Percentiles rank a stretch among this genome's conserved stretches.
These are phyloP conservation scores for Xylariales sp. DNA, from an alignment of 2,329 filamentous ascomycete species.

Conservation along the genomic window DNA sequence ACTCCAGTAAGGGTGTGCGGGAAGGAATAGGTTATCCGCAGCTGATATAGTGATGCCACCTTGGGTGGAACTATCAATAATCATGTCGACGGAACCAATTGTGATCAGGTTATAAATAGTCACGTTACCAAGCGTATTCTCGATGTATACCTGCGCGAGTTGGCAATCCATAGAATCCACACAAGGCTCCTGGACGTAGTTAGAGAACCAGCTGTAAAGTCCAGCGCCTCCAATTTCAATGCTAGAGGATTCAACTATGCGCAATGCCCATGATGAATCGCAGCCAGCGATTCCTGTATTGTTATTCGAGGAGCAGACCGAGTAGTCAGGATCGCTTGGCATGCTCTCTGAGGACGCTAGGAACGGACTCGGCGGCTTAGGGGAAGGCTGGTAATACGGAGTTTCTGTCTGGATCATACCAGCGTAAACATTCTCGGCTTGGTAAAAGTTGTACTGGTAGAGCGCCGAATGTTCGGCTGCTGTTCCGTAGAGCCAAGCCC, in stretches of 20 bases:
- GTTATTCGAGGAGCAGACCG: background rate
- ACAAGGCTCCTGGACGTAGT: background rate
- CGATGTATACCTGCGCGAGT: background rate
- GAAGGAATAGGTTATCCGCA: too few relatives aligned
- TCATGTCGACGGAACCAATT: background rate
- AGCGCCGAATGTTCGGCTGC: slow-evolving; percentile 53
- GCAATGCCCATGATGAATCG: background rate
- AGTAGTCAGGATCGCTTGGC: background rate
- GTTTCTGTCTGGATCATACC: slow-evolving; percentile 51
- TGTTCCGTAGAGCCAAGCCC: slow-evolving; percentile 47
- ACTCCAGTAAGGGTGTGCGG: too few relatives aligned
- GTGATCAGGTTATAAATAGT: background rate
- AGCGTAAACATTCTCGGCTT: slow-evolving; percentile 44
- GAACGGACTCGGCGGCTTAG: too few relatives aligned
- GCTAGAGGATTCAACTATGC: background rate
- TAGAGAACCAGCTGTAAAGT: background rate
- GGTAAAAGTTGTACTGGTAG: slow-evolving; percentile 52
- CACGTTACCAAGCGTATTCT: too few relatives aligned
- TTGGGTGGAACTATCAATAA: background rate
- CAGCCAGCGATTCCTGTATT: too few relatives aligned
- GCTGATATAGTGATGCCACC: background rate
- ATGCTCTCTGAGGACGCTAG: too few relatives aligned
- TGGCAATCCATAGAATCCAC: background rate
- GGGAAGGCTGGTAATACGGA: slow-evolving; percentile 46
- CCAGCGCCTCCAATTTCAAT: background rate